Base-by-base conservation (phyloP, 2,329 filamentous ascomycete species). In the Exophiala lecanii-corni region DNA sequence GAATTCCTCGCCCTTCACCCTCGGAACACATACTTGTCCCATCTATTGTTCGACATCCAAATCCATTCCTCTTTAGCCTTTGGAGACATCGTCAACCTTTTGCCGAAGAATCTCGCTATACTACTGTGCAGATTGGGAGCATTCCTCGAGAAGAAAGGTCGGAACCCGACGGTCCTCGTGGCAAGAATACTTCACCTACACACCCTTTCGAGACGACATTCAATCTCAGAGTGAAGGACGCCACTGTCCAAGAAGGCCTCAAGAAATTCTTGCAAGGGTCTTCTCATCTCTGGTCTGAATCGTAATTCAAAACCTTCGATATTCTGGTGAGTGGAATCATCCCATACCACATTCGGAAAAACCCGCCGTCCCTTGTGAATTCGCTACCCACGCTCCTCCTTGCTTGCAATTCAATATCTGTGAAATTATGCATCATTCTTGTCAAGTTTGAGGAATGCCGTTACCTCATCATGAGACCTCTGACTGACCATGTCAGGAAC, bases 361-460 rank as follows among this genome's bases (percentile, higher is more conserved):
- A 40, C 40, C 21, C 41, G 44, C 49, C 42, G 48, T 51, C 40
- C 49, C 20, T 43, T 46, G 28, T 33, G 35, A 41, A 39, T 25
- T 39, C 21, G 33, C 33, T 20, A 20, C 13, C n/a, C 13, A 35
- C 9, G 9, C 4, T 19, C 16, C 33, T 35, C 33, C 33, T 33
- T 33, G 30, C 30, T 33, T 33, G 30, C 16, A 13, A 17, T 17
- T 33, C 10, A n/a, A 39, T 38, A 34, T 42, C 43, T 15, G 10
- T 36, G 20, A 47, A 39, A 47, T 41, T 47, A 37, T 40, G 28
- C 13, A 32, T 34, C 35, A 43, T 43, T 43, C 31, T 31, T 32
- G 12, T 19, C n/a, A 30, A 41, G 25, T 15, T 21, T 15, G 12
- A 33, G 16, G n/a, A 20, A 23, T 38, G 12, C 38, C 16, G 21